Conservation (phyloP, 371 early-diverging fungal species). For the Phascolomyces articulosus region DNA sequence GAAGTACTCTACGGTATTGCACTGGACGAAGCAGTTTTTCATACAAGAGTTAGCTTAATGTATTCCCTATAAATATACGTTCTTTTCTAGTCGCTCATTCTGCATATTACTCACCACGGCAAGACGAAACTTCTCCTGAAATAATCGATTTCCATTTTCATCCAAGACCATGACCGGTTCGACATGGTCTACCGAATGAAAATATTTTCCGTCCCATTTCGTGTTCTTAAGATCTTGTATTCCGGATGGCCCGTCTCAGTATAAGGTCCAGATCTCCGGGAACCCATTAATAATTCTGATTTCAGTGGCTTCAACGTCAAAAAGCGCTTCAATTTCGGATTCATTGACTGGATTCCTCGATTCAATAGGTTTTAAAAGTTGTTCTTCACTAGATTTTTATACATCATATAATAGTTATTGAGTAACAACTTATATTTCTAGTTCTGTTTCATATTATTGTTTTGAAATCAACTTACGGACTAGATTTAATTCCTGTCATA, state of each 20-base stretch:
- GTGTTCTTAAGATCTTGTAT: not conserved
- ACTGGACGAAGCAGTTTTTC: slow-evolving; percentile 7
- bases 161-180: not conserved
- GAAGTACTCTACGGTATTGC: not conserved
- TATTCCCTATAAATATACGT: no score
- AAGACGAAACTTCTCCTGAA: not conserved
- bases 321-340: slow-evolving; percentile 4
- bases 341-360: not conserved
- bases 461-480: no score
- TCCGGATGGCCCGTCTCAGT: slow-evolving; percentile 7
- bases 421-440: no score
- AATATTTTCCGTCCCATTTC: slow-evolving; percentile 1
- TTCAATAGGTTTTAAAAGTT: not conserved
- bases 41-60: no score
- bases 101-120: not conserved
- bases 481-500: no score
- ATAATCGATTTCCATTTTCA: not conserved
- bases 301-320: slow-evolving; percentile 7
- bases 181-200: not conserved
- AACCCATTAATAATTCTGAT: not conserved
- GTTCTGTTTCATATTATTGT: no score
- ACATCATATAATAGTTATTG: no score
- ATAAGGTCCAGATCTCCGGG: slow-evolving; percentile 3
- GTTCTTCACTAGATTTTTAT: not conserved
- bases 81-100: no score